These are phyloP conservation scores for Yamagishiella unicocca DNA, from an alignment of 139 green algal genomes.

Conservation along the genomic window DNA sequence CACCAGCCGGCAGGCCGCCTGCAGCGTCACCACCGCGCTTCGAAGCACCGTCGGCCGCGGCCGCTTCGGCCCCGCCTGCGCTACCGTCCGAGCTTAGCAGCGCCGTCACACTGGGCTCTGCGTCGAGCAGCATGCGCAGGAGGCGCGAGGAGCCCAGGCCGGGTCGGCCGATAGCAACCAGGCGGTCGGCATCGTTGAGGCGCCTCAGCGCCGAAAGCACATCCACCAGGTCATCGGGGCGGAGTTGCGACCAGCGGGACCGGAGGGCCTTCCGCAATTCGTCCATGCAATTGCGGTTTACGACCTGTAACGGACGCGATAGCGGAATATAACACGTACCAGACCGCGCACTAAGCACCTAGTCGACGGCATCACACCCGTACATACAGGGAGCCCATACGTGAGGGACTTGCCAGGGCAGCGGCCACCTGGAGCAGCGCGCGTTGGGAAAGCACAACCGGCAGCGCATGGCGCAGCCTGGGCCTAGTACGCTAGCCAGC, in stretches of 20 bases:
- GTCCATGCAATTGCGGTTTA: slow-evolving; percentile 2
- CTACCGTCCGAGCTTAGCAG: background rate
- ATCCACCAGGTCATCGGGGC: background rate
- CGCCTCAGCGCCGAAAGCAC: background rate
- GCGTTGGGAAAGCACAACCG: no score
- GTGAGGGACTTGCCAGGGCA: no score
- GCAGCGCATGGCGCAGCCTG: background rate
- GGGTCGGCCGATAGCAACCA: background rate
- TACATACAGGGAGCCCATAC: no score
- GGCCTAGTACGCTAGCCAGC: background rate
- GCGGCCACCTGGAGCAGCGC: no score
- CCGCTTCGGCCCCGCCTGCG: background rate
- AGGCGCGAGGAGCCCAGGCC: background rate
- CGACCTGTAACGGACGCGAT: background rate
- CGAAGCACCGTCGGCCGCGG: background rate
- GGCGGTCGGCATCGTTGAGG: slow-evolving; percentile 23
- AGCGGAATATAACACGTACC: background rate
- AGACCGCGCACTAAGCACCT: background rate
- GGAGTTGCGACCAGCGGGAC: background rate
- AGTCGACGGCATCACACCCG: no score
- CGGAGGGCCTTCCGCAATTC: slow-evolving; percentile 5
- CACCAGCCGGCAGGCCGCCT: background rate
- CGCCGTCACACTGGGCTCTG: background rate
- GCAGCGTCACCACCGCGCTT: background rate
- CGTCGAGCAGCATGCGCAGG: slow-evolving; percentile 21